Conservation (phyloP, 345 rosid species). For the Sonneratia caseolaris region DNA sequence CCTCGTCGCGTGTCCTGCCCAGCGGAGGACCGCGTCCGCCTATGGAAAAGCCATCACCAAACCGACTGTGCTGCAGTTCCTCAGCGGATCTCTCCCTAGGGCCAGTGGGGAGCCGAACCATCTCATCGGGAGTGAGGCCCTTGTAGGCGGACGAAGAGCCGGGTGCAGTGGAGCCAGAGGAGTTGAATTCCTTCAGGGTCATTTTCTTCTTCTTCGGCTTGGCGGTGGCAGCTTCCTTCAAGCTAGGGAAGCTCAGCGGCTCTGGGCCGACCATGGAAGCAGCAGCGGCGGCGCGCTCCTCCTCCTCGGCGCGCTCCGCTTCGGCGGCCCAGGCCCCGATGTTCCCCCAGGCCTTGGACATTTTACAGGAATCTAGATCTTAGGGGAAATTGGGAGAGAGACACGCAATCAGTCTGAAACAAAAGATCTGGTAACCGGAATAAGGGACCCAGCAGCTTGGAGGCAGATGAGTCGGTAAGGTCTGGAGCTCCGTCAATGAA, state of each 20-base stretch:
- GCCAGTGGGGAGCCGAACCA: slow-evolving; percentile 80
- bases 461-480: neutral
- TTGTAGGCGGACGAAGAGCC: slow-evolving; percentile 11
- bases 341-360: slow-evolving; percentile 68
- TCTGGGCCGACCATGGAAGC: slow-evolving; percentile 26
- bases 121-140: slow-evolving; percentile 70
- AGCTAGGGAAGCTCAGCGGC: slow-evolving; percentile 67
- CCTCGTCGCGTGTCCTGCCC: slow-evolving; percentile 32
- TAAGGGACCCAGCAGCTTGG: neutral
- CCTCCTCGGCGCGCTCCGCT: slow-evolving; percentile 71
- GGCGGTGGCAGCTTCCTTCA: slow-evolving; percentile 51
- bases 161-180: slow-evolving; percentile 18
- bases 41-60: slow-evolving; percentile 72
- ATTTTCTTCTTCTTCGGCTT: slow-evolving; percentile 84
- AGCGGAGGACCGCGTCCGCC: slow-evolving; percentile 44
- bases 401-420: neutral
- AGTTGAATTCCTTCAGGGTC: slow-evolving; percentile 51
- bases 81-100: slow-evolving; percentile 86
- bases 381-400: neutral
- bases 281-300: slow-evolving; percentile 32
- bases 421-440: slow-evolving; percentile 4
- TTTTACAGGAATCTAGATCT: slow-evolving; percentile 20
- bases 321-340: slow-evolving; percentile 97
- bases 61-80: slow-evolving; percentile 72
- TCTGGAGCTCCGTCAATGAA: slow-evolving; percentile 37